Evolutionary conservation across 352 stramenopile species (phyloP), one percentile per base, ranked within the genome.

Genomic region (Pythium monospermum): DNA sequence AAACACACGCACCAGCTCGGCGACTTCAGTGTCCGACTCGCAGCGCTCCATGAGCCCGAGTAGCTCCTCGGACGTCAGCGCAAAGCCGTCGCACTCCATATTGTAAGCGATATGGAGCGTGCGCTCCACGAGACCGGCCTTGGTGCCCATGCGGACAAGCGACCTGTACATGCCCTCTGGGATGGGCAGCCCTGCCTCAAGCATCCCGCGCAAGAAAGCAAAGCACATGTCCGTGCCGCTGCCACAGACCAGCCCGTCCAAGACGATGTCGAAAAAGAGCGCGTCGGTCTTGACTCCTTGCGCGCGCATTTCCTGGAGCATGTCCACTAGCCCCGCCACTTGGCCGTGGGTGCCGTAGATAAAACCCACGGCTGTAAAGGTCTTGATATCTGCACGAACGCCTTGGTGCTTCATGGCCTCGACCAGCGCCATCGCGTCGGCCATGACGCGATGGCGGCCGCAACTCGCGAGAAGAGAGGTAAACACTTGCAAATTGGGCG

Each of bases 11-110:
- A 85, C 33, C 38, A 87, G 73, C 69, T 84, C 72, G 1, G 43
- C 45, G 27, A 82, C 63, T 53, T 91, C 81, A 1, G 57, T 30
- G 19, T 71, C 58, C 15, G 69, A 76, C 21, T 71, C 61, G 40
- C 69, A 83, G 4, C 60, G 67, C 19, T 55, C 46, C 39, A 85
- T 69, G 23, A 91, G 59, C 33, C 55, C 64, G 28, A 72, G 66
- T 50, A 89, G 52, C 46, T 87, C 73, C 12, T 59, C 49, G 0
- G 70, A 69, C 13, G 66, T 73, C 18, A 91, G 50, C 19, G 57
- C 46, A 33, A 81, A 76, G 25, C 81, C 81, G 41, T 91, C 81
- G 53, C 81, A 91, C 47, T 91, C 81, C 81, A 91, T 91, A 47
- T 91, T 85, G 64, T 85, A 88, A 13, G 81, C 81, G 18, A 91